phyloP scores from a whole-genome alignment of 2,329 filamentous ascomycete genomes.

The Zelopaecilomyces penicillatus region DNA sequence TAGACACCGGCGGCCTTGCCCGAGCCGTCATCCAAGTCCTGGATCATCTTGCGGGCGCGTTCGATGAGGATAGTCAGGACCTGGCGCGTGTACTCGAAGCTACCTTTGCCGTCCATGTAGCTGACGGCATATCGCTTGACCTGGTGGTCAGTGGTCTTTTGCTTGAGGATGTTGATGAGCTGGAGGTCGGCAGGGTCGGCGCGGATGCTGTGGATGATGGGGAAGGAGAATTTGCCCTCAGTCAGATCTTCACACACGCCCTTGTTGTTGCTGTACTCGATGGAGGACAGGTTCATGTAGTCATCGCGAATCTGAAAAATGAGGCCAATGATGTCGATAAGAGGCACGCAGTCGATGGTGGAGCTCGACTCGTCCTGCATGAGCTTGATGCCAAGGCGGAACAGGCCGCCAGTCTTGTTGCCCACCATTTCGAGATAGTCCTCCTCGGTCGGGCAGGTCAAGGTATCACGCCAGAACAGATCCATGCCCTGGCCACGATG shows the following conservation, averaged over 20 bases:
- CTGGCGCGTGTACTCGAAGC: slow-evolving; percentile 74
- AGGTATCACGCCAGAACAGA: slow-evolving; percentile 77
- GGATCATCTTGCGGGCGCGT: slow-evolving; percentile 54
- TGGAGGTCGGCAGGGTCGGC: slow-evolving; percentile 65
- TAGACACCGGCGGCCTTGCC: slow-evolving; percentile 50
- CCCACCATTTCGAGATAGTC: slow-evolving; percentile 93
- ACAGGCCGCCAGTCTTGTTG: slow-evolving; percentile 84
- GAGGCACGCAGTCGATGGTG: slow-evolving; percentile 63
- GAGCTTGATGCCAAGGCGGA: slow-evolving; percentile 74
- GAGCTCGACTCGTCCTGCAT: slow-evolving; percentile 67
- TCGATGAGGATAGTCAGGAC: slow-evolving; percentile 57
- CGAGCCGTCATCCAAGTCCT: slow-evolving; percentile 54
- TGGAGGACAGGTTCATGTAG: slow-evolving; percentile 75
- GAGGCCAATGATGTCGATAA: slow-evolving; percentile 78
- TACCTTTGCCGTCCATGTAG: slow-evolving; percentile 86
- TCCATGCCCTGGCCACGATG: slow-evolving; percentile 88
- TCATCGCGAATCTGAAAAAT: slow-evolving; percentile 91
- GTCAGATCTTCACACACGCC: slow-evolving; percentile 92
- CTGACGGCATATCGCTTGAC: slow-evolving; percentile 85
- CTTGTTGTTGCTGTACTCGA: slow-evolving; percentile 79
- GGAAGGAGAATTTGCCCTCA: slow-evolving; percentile 95
- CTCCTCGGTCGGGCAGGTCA: slow-evolving; percentile 76
- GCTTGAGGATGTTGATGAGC: slow-evolving; percentile 84
- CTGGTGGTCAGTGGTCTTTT: slow-evolving; percentile 77
- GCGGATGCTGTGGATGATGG: slow-evolving; percentile 88